Evolutionary conservation across 1,284 basidiomycete species (phyloP), one percentile per base, ranked within the genome.

Genomic region (Ustilago bromivora): DNA sequence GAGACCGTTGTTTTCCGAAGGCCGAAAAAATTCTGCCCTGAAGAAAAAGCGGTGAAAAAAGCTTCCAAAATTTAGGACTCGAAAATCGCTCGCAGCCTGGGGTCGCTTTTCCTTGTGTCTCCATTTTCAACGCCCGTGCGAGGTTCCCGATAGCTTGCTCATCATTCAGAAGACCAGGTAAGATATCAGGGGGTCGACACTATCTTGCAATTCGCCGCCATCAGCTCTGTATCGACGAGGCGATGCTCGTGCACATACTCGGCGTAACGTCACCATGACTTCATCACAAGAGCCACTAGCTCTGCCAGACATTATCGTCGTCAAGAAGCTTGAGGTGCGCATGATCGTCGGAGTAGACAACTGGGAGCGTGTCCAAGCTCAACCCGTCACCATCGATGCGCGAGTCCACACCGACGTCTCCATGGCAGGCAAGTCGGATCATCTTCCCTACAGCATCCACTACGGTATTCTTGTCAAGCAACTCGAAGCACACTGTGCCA

Each of bases 321-420:
- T 85, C 65, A 76, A 76, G 61, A 72, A 66, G 49, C 71, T 85
- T 46, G 61, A 79, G 36, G 80, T 84, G 46, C 83, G 84, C 52
- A 77, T 82, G 73, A 72, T 71, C 34, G 80, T 80, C 36, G 84
- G 84, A 52, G 74, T 83, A 52, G 84, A 85, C 66, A 78, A 71
- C 40, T 85, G 84, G 84, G 81, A 80, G 53, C 78, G 84, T 12
- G 69, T 76, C 15, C 64, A 79, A 47, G 79, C 87, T 17, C 92
- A 93, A 76, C 90, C 91, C 0, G 87, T 92, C n/a, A 84, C 88
- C 12, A 82, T 92, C 61, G 89, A 90, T 46, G 84, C 92, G 9
- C 85, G 87, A 9, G 88, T 93, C 53, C 86, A 88, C 15, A 89
- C 91, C 75, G 89, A 91, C 77, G 87, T 92, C 17, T 87, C 88